These are phyloP conservation scores for Postia placenta DNA, from an alignment of 768 basidiomycete species.

Conservation along the genomic window DNA sequence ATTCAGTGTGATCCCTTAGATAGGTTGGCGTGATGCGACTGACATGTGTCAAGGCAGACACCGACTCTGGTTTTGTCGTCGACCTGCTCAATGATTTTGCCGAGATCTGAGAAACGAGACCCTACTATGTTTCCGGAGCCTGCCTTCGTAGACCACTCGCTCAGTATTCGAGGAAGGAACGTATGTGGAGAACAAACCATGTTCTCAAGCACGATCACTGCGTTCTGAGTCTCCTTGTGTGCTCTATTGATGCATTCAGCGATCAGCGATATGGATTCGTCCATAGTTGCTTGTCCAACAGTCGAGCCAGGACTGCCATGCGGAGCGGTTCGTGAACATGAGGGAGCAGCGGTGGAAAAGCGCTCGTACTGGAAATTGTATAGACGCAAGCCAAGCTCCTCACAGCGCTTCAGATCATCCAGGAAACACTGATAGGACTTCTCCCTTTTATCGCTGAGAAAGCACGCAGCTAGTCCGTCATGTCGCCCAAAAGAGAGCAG, in stretches of 20 bases:
- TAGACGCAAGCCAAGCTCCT: constrained; percentile 61
- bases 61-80: constrained; percentile 72
- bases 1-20: no score
- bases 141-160: constrained; percentile 40
- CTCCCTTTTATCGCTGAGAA: constrained; percentile 56
- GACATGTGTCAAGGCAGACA: constrained; percentile 85
- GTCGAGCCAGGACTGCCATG: constrained; percentile 73
- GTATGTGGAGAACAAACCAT: constrained; percentile 47
- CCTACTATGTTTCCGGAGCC: constrained; percentile 79
- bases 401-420: constrained; percentile 76
- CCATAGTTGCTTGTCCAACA: constrained; percentile 57
- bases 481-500: background rate
- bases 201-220: constrained; percentile 73
- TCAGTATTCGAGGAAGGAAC: background rate
- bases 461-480: no score
- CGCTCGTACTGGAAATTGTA: constrained; percentile 76
- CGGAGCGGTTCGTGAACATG: background rate
- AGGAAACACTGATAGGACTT: constrained; percentile 77
- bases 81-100: constrained; percentile 61
- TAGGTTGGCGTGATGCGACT: no score
- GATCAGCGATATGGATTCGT: constrained; percentile 56
- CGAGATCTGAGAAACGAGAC: constrained; percentile 60
- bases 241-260: constrained; percentile 72
- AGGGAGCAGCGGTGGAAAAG: background rate
- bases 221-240: constrained; percentile 50